A percentile compares a stretch with the other conserved stretches of the same genome.
Evolutionary conservation across 495 filamentous ascomycete genomes (phyloP).

Genomic region (Talaromyces adpressus): DNA sequence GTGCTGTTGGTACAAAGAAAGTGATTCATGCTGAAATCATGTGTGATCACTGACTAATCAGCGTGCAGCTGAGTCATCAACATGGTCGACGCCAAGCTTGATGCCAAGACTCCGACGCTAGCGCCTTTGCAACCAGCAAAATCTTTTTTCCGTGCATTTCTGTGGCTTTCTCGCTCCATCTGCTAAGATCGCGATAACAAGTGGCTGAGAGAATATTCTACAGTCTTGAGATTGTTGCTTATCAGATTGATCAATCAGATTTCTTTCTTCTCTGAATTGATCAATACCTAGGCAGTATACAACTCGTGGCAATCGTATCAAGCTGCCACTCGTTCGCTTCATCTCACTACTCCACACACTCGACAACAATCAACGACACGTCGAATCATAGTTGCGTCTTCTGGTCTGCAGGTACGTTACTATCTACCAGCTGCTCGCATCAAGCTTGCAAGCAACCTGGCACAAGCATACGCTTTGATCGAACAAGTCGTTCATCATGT

Average conservation of each 20-base stretch:
- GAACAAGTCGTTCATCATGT: slow-evolving; percentile 81
- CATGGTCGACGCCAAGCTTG: background rate
- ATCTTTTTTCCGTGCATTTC: slow-evolving; percentile 7
- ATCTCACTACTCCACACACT: background rate
- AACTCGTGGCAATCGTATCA: background rate
- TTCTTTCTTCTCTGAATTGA: background rate
- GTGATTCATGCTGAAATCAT: background rate
- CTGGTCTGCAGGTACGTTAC: slow-evolving; percentile 53
- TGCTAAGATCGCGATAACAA: background rate
- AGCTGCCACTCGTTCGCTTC: background rate
- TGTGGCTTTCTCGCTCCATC: background rate
- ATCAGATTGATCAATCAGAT: background rate
- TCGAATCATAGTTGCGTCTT: slow-evolving; percentile 2
- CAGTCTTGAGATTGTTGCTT: too few relatives aligned
- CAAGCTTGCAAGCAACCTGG: background rate
- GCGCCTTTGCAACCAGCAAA: background rate
- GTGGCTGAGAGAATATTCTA: background rate
- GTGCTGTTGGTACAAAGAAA: background rate
- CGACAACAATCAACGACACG: too few relatives aligned
- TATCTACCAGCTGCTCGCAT: slow-evolving; percentile 14
- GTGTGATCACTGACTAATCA: background rate
- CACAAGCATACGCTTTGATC: slow-evolving; percentile 16
- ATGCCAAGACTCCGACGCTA: background rate
- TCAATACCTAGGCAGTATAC: too few relatives aligned
- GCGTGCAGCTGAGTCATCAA: slow-evolving; percentile 1